Conservation (phyloP, 139 green algal genomes). For the Auxenochlorella pyrenoidosa region DNA sequence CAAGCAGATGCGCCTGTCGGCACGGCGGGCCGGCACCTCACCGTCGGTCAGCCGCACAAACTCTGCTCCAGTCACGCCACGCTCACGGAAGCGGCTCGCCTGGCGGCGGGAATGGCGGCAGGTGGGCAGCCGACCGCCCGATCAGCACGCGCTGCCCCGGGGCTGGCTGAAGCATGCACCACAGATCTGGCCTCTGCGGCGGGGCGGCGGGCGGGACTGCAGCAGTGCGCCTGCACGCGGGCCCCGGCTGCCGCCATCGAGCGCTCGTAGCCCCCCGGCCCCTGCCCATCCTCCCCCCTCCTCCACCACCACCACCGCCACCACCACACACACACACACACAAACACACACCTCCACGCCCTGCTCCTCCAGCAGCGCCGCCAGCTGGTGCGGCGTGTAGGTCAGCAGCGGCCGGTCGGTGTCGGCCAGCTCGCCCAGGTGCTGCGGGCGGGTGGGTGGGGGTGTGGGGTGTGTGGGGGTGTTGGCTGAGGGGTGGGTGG, state of each 20-base stretch:
- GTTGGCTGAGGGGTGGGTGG: no score
- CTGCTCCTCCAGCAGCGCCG: constrained; percentile 12
- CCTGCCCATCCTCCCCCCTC: background rate
- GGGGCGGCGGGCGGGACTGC: no score
- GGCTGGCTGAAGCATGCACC: no score
- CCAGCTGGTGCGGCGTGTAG: constrained; percentile 21
- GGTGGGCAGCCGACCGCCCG: no score
- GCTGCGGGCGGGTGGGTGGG: background rate
- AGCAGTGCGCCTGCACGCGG: no score
- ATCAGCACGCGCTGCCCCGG: no score
- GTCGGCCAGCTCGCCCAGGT: constrained; percentile 30
- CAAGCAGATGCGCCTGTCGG: no score
- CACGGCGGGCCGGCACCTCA: no score
- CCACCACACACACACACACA: background rate
- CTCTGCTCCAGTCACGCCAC: background rate
- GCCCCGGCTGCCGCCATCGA: no score
- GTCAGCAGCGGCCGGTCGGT: constrained; percentile 34
- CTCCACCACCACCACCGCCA: no score
- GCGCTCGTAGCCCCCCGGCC: background rate
- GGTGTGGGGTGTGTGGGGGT: no score
- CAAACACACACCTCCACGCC: background rate
- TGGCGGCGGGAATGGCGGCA: background rate
- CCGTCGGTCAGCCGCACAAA: constrained; percentile 18
- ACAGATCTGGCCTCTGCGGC: no score
- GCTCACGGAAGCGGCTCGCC: constrained; percentile 8